phyloP scores from a whole-genome alignment of 768 basidiomycete species.

The Hirschioporus abietinus region DNA sequence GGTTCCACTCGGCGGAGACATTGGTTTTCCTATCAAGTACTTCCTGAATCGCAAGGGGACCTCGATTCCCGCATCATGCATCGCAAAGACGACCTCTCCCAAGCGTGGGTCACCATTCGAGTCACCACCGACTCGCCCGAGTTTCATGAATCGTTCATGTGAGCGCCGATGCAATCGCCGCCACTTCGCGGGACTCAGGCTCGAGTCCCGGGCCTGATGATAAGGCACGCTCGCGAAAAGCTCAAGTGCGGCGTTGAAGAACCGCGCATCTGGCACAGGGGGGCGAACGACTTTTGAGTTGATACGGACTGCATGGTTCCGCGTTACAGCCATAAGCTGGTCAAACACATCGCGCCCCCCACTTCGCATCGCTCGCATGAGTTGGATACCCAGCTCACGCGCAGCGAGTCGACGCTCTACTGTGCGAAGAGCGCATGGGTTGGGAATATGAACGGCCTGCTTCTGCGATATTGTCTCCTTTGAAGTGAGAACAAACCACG shows the following conservation, averaged over 20 bases:
- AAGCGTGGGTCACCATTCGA: not conserved
- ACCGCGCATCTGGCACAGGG: constrained; percentile 53
- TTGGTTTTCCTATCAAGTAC: not conserved
- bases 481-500: constrained; percentile 23
- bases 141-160: not conserved
- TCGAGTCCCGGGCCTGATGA: not conserved
- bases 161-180: not conserved
- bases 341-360: constrained; percentile 26
- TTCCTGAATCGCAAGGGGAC: not conserved
- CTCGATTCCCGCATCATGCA: not conserved
- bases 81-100: not conserved
- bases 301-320: constrained; percentile 7
- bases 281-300: constrained; percentile 21
- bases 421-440: constrained; percentile 17
- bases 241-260: constrained; percentile 58
- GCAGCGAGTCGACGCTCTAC: constrained; percentile 13
- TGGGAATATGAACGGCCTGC: constrained; percentile 15
- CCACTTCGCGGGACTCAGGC: constrained; percentile 9
- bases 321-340: constrained; percentile 12
- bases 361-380: constrained; percentile 33
- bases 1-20: not conserved
- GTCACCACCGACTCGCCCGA: not conserved
- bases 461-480: not conserved
- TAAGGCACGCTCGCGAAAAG: constrained; percentile 30
- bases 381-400: constrained; percentile 19